These are phyloP conservation scores for Pythium folliculosum DNA, from an alignment of 352 stramenopile genomes.

Conservation along the genomic window DNA sequence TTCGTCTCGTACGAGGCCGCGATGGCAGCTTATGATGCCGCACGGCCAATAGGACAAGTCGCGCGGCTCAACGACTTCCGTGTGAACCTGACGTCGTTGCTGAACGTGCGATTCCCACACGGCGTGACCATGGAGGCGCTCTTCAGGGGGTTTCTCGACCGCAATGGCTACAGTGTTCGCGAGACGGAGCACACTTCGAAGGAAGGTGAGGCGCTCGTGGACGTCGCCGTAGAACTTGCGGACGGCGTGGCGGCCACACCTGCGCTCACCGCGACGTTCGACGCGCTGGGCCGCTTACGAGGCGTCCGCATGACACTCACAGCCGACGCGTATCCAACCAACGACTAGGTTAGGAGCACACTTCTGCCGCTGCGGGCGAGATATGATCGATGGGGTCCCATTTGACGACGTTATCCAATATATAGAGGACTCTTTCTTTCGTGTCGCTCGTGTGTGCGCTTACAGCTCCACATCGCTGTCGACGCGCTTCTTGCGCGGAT, in stretches of 20 bases:
- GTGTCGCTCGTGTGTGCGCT: neutral
- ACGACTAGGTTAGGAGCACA: conserved; percentile 11
- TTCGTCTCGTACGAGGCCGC: conserved; percentile 20
- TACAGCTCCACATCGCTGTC: conserved; percentile 73
- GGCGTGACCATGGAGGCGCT: conserved; percentile 12
- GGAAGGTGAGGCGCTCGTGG: neutral
- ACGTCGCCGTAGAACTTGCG: conserved; percentile 2
- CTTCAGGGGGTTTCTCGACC: conserved; percentile 10
- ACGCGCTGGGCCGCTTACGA: conserved; percentile 7
- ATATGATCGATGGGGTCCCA: neutral
- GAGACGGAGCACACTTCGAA: neutral
- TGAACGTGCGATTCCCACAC: conserved; percentile 4
- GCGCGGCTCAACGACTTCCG: conserved; percentile 28
- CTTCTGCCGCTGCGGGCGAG: too few species aligned
- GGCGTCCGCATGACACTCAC: conserved; percentile 11
- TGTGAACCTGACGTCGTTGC: conserved; percentile 14
- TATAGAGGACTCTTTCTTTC: neutral
- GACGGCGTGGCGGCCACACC: neutral
- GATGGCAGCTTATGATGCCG: conserved; percentile 13
- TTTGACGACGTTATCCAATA: neutral
- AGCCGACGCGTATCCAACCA: conserved; percentile 2
- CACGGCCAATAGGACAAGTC: neutral
- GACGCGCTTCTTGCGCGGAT: conserved; percentile 37
- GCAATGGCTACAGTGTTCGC: conserved; percentile 9
- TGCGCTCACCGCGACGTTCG: conserved; percentile 19